Evolutionary conservation across 2,329 filamentous ascomycete genomes (phyloP).

Genomic region (Colletotrichum chlorophyti): DNA sequence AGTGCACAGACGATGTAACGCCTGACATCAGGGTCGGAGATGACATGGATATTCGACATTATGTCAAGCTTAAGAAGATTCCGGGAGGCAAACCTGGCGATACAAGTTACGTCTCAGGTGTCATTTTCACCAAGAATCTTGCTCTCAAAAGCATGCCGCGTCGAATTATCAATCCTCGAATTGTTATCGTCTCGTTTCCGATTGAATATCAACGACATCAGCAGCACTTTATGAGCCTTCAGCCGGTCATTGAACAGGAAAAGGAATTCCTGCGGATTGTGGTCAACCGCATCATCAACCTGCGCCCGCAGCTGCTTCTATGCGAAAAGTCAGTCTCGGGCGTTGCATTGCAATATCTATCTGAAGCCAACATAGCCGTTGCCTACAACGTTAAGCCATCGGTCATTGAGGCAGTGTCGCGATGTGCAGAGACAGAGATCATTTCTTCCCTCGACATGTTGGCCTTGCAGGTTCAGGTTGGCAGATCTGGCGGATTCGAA

Average conservation of each 20-base stretch:
- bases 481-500: conserved; percentile 86
- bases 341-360: conserved; percentile 85
- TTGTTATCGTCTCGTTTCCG: conserved; percentile 91
- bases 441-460: conserved; percentile 96
- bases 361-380: conserved; percentile 88
- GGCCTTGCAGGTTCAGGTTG: conserved; percentile 76
- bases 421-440: conserved; percentile 89
- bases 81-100: conserved; percentile 88
- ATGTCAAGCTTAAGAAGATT: conserved; percentile 97
- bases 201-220: conserved; percentile 93
- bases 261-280: conserved; percentile 91
- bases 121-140: conserved; percentile 97
- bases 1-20: conserved; percentile 92
- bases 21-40: conserved; percentile 90
- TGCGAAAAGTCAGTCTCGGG: conserved; percentile 93
- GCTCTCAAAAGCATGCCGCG: conserved; percentile 96
- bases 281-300: conserved; percentile 86
- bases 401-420: conserved; percentile 91
- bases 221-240: conserved; percentile 96
- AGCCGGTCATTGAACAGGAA: conserved; percentile 96
- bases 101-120: conserved; percentile 94
- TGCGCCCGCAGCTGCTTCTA: conserved; percentile 86
- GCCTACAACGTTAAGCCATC: conserved; percentile 97
- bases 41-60: conserved; percentile 96
- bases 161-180: conserved; percentile 81